A percentile compares a stretch with the other conserved stretches of the same genome.
phyloP scores from a whole-genome alignment of 305 asterid genomes.

The Fraxinus velutina region DNA sequence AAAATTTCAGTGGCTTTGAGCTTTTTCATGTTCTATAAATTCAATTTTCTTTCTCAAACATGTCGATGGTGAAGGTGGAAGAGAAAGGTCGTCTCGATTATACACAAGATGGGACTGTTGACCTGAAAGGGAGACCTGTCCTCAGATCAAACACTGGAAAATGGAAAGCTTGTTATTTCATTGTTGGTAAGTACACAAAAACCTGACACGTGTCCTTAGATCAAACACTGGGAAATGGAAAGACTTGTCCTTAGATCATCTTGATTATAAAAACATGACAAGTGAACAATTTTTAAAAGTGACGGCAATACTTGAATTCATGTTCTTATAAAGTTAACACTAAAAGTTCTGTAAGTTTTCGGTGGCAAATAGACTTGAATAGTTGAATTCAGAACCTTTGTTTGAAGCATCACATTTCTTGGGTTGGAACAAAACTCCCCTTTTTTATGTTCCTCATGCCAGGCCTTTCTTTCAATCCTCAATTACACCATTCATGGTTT shows the following conservation, averaged over 20 bases:
- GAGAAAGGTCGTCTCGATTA: constrained; percentile 47
- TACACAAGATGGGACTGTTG: constrained; percentile 64
- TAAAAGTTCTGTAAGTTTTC: not conserved
- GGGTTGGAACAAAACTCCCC: not conserved
- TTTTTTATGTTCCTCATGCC: not conserved
- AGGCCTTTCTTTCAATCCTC: not conserved
- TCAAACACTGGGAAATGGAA: not conserved
- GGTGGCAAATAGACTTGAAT: not conserved
- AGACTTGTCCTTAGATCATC: not conserved
- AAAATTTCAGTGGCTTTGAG: not conserved
- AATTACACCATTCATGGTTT: not conserved
- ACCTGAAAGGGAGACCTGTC: constrained; percentile 59
- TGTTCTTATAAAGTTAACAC: not conserved
- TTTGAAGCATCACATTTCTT: not conserved
- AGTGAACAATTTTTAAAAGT: not conserved
- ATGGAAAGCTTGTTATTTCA: constrained; percentile 76
- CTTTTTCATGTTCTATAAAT: not conserved
- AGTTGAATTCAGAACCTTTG: not conserved
- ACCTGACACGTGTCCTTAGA: not conserved
- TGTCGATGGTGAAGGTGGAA: constrained; percentile 33
- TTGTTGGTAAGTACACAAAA: constrained; percentile 48
- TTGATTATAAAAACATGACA: not conserved
- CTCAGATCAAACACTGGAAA: constrained; percentile 57
- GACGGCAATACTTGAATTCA: not conserved
- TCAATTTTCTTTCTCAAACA: constrained; percentile 1